phyloP scores from a whole-genome alignment of 164 flowering plant genomes.

The Annona squamosa region DNA sequence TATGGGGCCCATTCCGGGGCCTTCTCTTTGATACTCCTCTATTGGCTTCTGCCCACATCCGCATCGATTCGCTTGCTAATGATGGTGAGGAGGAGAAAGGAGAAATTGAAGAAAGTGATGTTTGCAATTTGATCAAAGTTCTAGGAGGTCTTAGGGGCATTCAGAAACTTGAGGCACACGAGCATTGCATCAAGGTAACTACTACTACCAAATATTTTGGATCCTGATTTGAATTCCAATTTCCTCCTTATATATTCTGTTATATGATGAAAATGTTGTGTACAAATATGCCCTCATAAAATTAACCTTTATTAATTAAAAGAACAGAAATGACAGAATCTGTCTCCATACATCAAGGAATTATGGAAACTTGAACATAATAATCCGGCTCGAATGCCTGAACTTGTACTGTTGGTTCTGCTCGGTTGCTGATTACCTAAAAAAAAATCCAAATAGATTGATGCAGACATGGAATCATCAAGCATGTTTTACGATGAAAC shows the following conservation, averaged over 20 bases:
- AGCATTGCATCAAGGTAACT: background rate
- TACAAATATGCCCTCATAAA: background rate
- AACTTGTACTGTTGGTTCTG: too few relatives aligned
- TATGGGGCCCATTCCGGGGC: too few relatives aligned
- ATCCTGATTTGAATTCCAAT: background rate
- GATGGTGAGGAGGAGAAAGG: background rate
- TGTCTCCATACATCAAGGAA: background rate
- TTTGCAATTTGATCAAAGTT: background rate
- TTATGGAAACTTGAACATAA: too few relatives aligned
- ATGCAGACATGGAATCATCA: too few relatives aligned
- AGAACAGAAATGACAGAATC: background rate
- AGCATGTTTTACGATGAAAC: too few relatives aligned
- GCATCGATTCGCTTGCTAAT: background rate
- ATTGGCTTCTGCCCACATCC: background rate
- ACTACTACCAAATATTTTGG: too few relatives aligned
- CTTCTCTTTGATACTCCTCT: conserved; percentile 9
- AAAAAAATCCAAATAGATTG: too few relatives aligned
- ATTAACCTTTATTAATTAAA: background rate
- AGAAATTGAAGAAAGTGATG: background rate
- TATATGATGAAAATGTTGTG: background rate
- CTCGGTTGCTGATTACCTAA: too few relatives aligned
- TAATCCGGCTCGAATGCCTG: too few relatives aligned
- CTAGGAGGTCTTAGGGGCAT: background rate
- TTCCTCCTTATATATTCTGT: too few relatives aligned
- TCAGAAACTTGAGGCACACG: background rate